Conservation (phyloP, 208 protist genomes). For the Wallacemonas collosoma region DNA sequence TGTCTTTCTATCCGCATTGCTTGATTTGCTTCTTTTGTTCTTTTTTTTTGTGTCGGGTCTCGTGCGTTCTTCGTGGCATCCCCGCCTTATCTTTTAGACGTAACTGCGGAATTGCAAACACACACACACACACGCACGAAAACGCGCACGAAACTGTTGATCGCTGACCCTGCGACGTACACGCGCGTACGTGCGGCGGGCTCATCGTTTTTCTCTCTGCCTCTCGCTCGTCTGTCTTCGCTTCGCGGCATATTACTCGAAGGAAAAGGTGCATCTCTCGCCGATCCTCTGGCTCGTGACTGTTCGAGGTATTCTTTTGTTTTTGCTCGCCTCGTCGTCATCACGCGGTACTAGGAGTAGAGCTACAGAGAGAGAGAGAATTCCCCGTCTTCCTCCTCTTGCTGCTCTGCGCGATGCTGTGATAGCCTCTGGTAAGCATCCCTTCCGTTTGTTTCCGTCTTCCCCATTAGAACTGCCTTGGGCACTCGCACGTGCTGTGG, state of each 20-base stretch:
- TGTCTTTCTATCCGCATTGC: neutral
- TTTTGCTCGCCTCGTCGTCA: too few species aligned
- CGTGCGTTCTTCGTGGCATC: too few species aligned
- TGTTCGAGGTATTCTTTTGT: too few species aligned
- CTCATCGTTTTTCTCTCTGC: neutral
- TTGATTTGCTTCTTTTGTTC: neutral
- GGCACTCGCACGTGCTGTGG: neutral
- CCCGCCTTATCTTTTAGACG: too few species aligned
- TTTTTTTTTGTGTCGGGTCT: neutral
- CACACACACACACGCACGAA: neutral
- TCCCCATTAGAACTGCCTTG: conserved; percentile 1
- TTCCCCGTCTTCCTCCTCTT: too few species aligned
- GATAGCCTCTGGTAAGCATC: too few species aligned
- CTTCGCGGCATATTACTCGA: neutral
- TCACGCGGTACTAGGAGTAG: too few species aligned
- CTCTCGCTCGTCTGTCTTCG: neutral
- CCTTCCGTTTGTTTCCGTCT: neutral
- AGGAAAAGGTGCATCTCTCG: neutral
- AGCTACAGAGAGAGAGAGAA: too few species aligned
- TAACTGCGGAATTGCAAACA: too few species aligned
- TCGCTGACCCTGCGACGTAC: too few species aligned
- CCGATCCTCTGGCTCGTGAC: neutral
- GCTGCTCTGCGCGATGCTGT: too few species aligned
- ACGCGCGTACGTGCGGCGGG: neutral
- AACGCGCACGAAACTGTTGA: too few species aligned